These are phyloP conservation scores for Aschersonia sp. DNA, from an alignment of 2,329 filamentous ascomycete species.

Conservation along the genomic window DNA sequence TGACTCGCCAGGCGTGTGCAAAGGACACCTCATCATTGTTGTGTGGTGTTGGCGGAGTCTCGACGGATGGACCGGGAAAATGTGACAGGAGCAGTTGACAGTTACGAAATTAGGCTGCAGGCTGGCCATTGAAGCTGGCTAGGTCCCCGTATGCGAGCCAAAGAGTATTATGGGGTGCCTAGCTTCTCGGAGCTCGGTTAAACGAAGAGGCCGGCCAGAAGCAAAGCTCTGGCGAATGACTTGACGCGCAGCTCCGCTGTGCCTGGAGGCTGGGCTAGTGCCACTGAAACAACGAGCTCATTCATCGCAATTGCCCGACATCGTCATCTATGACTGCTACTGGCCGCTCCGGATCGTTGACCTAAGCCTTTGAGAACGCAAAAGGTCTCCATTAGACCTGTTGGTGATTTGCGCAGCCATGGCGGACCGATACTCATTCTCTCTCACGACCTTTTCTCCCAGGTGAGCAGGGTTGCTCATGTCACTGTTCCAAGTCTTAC, in stretches of 20 bases:
- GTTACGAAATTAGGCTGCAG: no score
- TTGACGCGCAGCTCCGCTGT: conserved; percentile 24
- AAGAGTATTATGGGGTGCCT: neutral
- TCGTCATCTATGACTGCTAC: neutral
- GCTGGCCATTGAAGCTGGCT: no score
- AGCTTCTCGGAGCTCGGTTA: conserved; percentile 9
- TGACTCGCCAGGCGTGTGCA: conserved; percentile 9
- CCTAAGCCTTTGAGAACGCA: conserved; percentile 6
- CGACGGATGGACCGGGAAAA: neutral
- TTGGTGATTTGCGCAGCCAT: conserved; percentile 35
- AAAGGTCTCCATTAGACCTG: neutral
- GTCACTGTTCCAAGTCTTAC: conserved; percentile 5
- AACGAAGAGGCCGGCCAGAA: conserved; percentile 10
- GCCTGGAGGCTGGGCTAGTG: conserved; percentile 11
- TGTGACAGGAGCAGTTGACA: neutral
- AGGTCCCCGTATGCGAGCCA: neutral
- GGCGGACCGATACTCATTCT: conserved; percentile 99
- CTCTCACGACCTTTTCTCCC: conserved; percentile 96
- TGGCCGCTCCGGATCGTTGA: conserved; percentile 2
- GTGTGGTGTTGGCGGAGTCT: conserved; percentile 1
- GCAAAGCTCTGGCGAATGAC: conserved; percentile 9
- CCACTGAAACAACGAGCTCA: conserved; percentile 19
- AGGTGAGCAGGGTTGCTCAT: conserved; percentile 50
- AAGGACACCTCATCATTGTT: conserved; percentile 17
- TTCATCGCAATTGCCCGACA: conserved; percentile 11